Base-by-base conservation (phyloP, 108 stramenopile genomes). In the Skeletonema menzelii region DNA sequence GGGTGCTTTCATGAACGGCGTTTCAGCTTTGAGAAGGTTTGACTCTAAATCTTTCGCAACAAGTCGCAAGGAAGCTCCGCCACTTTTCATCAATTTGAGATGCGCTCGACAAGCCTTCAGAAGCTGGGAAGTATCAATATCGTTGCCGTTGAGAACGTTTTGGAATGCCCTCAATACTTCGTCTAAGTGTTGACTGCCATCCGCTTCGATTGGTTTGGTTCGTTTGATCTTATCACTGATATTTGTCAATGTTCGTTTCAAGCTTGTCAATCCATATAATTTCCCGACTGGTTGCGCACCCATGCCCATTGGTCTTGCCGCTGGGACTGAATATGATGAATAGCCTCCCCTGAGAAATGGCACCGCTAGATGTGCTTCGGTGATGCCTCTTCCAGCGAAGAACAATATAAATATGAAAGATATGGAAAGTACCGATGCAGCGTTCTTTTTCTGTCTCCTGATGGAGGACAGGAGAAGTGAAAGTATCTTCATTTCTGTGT, bases 21-120 rank as follows among this genome's bases (percentile, higher is more conserved):
- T 40, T 61, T 84, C 80, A 0, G 79, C 85, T 65, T 88, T 88
- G 0, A 56, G 53, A 12, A 88, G 70, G 46, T 88, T 88, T 28
- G 59, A 53, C 38, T 72, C 77, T 64, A 88, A 56, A 67, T 88
- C 87, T 60, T 82, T 82, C 30, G 85, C 85, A 8, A 79, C 84
- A 3, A 80, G 22, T 7, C 68, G 44, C 19, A 80, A 38, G 8
- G 73, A 68, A 1, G 72, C 12, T 3, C 87, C 87, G 3, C 84
- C 76, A 8, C 63, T 53, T 66, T 75, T 63, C 61, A 84, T 83
- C 12, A 77, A 63, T 19, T 37, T 44, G 27, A 82, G 67, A 55
- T 86, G 73, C 3, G 76, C 59, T 63, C 72, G 70, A 58, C 85
- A 86, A 5, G 87, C 87, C 17, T 77, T 64, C 2, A 88, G 61